These are phyloP conservation scores for Diaporthe nobilis DNA, from an alignment of 2,329 filamentous ascomycete genomes.

Conservation along the genomic window DNA sequence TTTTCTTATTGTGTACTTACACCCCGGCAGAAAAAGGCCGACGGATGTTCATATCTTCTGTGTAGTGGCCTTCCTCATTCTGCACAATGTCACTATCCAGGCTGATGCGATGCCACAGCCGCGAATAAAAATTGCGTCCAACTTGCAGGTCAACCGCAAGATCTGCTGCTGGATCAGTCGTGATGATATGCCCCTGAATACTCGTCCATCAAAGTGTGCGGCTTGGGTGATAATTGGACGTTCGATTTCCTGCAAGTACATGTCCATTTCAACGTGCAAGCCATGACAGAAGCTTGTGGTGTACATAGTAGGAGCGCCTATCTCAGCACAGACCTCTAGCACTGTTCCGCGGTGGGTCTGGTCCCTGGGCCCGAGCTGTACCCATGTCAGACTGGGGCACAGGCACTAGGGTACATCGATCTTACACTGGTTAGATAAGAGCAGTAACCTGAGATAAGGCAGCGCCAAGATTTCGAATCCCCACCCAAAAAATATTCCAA, in stretches of 20 bases:
- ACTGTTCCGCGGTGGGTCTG: neutral
- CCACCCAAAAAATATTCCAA: conserved; percentile 38
- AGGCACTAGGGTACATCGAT: conserved; percentile 6
- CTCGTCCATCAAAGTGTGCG: too few relatives aligned
- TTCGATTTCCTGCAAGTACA: too few relatives aligned
- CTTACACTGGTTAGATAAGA: neutral
- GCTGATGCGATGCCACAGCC: too few relatives aligned
- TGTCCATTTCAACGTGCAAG: too few relatives aligned
- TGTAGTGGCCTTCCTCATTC: neutral
- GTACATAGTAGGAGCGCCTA: neutral
- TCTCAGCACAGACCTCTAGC: neutral
- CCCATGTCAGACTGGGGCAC: neutral
- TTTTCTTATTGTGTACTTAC: neutral
- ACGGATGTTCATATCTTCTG: neutral
- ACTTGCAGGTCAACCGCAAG: neutral
- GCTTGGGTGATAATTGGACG: too few relatives aligned
- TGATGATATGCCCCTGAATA: too few relatives aligned
- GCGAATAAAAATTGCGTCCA: too few relatives aligned
- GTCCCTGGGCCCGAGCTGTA: neutral
- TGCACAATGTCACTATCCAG: neutral
- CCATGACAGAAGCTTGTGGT: too few relatives aligned
- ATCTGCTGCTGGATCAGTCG: neutral
- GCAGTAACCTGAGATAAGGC: neutral
- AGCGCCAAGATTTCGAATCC: conserved; percentile 41
- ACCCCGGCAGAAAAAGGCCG: neutral